These are phyloP conservation scores for Rugosomyces carneus DNA, from an alignment of 1,284 basidiomycete genomes.

Conservation along the genomic window DNA sequence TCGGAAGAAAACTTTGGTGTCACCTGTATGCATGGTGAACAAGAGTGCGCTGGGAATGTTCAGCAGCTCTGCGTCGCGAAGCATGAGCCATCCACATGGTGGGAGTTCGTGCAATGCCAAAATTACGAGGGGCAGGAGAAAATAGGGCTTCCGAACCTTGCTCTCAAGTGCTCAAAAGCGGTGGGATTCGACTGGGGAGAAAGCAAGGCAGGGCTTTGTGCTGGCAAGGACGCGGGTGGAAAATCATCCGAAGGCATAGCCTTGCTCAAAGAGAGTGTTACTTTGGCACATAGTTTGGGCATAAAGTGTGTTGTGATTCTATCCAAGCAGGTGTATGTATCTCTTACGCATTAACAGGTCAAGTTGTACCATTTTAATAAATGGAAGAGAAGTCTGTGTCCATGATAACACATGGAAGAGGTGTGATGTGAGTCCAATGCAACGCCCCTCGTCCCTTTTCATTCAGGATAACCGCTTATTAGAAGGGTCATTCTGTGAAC, in stretches of 20 bases:
- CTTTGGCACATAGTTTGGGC: conserved; percentile 38
- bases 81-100: conserved; percentile 55
- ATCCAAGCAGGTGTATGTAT: neutral
- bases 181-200: conserved; percentile 66
- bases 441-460: neutral
- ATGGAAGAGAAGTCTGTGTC: conserved; percentile 61
- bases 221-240: conserved; percentile 50
- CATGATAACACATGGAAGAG: conserved; percentile 77
- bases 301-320: conserved; percentile 44
- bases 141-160: conserved; percentile 64
- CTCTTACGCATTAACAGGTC: conserved; percentile 39
- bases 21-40: conserved; percentile 70
- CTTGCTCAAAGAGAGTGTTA: conserved; percentile 57
- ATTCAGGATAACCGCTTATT: conserved; percentile 8
- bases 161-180: conserved; percentile 57
- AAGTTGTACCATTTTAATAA: conserved; percentile 82
- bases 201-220: conserved; percentile 53
- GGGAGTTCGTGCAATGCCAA: conserved; percentile 71
- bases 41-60: conserved; percentile 84
- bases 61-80: conserved; percentile 76
- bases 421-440: conserved; percentile 64
- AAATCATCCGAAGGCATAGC: conserved; percentile 53
- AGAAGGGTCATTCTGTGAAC: conserved; percentile 68
- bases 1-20: conserved; percentile 66
- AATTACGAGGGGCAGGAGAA: conserved; percentile 62